A percentile compares a stretch with the other conserved stretches of the same genome.
Evolutionary conservation across 2,329 filamentous ascomycete species (phyloP).

Genomic region (Diatrype stigma): DNA sequence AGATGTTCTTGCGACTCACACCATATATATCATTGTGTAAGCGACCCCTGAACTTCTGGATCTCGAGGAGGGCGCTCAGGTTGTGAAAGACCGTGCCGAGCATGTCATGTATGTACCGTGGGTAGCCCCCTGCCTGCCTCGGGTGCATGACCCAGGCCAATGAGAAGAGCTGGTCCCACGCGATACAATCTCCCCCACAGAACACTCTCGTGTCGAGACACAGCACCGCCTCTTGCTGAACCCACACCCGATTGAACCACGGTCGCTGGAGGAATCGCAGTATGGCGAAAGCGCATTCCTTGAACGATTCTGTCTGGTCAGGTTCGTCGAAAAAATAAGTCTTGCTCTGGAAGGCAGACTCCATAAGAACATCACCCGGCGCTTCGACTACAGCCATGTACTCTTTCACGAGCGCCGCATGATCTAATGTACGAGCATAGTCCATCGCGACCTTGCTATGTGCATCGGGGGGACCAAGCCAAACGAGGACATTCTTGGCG

Average conservation of each 20-base stretch:
- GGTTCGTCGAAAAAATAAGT: constrained; percentile 19
- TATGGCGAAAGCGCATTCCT: constrained; percentile 9
- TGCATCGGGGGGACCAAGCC: constrained; percentile 18
- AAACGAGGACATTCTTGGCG: constrained; percentile 14
- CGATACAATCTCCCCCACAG: constrained; percentile 11
- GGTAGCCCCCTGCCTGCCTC: constrained; percentile 14
- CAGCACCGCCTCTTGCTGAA: constrained; percentile 20
- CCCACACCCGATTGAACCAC: constrained; percentile 21
- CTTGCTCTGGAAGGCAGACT: constrained; percentile 10
- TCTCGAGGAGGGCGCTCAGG: constrained; percentile 14
- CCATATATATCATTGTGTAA: constrained; percentile 10
- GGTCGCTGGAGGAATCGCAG: constrained; percentile 18
- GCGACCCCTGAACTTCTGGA: constrained; percentile 13
- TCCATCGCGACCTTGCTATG: constrained; percentile 13
- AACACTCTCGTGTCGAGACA: constrained; percentile 8
- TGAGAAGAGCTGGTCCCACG: constrained; percentile 18
- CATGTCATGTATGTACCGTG: constrained; percentile 12
- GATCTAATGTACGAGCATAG: constrained; percentile 14
- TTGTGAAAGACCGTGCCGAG: constrained; percentile 10
- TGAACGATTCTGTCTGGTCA: neutral
- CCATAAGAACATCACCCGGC: neutral
- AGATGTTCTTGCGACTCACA: neutral
- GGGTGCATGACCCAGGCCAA: constrained; percentile 19
- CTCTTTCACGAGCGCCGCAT: constrained; percentile 7
- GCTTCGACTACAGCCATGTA: constrained; percentile 2